Conservation (phyloP, 306 rosid species). For the Glycyrrhiza uralensis region DNA sequence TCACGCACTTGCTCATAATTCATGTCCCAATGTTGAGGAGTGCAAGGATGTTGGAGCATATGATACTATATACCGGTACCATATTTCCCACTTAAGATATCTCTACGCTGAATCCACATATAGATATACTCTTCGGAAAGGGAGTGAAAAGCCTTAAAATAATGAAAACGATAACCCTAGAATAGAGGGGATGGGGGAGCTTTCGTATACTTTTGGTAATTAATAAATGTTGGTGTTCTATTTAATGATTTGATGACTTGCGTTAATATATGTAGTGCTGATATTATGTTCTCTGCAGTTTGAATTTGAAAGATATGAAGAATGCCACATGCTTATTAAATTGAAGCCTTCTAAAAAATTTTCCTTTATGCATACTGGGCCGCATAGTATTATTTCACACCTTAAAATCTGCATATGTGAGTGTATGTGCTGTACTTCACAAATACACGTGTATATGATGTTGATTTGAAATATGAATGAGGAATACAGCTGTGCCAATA, state of each 20-base stretch:
- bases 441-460: background rate
- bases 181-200: background rate
- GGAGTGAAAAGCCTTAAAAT: background rate
- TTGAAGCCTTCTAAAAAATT: background rate
- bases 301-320: conserved; percentile 4
- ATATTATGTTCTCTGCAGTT: background rate
- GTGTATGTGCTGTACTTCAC: background rate
- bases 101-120: background rate
- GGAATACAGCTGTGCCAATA: background rate
- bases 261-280: background rate
- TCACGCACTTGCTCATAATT: conserved; percentile 83
- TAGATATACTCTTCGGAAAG: conserved; percentile 7
- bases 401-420: background rate
- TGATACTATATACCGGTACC: conserved; percentile 75
- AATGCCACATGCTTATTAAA: background rate
- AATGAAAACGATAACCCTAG: background rate
- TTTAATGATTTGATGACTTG: background rate
- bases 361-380: background rate
- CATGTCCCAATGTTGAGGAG: conserved; percentile 82
- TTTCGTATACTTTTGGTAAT: conserved; percentile 15
- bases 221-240: background rate
- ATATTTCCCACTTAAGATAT: background rate
- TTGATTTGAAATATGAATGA: conserved; percentile 17
- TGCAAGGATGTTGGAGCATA: conserved; percentile 82
- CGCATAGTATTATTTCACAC: background rate